phyloP scores from a whole-genome alignment of 2,329 filamentous ascomycete genomes.

The Rutstroemia sp. region DNA sequence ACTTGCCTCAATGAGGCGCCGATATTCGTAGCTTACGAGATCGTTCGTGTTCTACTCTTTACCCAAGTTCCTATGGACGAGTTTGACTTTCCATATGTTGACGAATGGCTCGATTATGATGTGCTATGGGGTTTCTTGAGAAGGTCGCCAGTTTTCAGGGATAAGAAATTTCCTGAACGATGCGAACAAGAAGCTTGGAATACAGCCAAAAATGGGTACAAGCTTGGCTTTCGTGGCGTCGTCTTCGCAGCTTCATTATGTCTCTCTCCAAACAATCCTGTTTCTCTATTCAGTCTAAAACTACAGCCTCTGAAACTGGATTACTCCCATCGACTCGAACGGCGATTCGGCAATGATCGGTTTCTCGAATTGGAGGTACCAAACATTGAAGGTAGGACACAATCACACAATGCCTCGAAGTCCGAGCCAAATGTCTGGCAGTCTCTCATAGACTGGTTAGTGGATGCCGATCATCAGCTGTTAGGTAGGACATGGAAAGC shows the following conservation, averaged over 20 bases:
- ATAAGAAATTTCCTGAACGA: constrained; percentile 41
- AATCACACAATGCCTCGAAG: constrained; percentile 26
- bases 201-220: constrained; percentile 12
- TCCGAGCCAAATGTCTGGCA: constrained; percentile 29
- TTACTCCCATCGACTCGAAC: constrained; percentile 41
- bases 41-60: constrained; percentile 25
- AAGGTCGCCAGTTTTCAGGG: constrained; percentile 34
- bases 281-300: constrained; percentile 38
- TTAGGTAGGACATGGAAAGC: constrained; percentile 26
- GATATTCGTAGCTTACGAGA: constrained; percentile 25
- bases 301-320: constrained; percentile 44
- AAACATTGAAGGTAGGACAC: constrained; percentile 28
- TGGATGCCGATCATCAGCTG: constrained; percentile 19
- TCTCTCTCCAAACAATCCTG: constrained; percentile 29
- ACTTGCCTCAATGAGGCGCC: constrained; percentile 12
- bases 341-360: constrained; percentile 50
- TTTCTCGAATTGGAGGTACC: constrained; percentile 51
- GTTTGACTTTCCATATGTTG: constrained; percentile 9
- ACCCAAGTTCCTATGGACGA: constrained; percentile 17
- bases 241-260: constrained; percentile 37
- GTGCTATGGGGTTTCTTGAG: constrained; percentile 37
- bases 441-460: constrained; percentile 35
- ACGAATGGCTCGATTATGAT: constrained; percentile 37
- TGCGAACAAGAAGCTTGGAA: constrained; percentile 40
- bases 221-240: constrained; percentile 34